A percentile compares a stretch with the other conserved stretches of the same genome.
phyloP scores from a whole-genome alignment of 345 rosid species.

The Eucalyptus fibrosa region DNA sequence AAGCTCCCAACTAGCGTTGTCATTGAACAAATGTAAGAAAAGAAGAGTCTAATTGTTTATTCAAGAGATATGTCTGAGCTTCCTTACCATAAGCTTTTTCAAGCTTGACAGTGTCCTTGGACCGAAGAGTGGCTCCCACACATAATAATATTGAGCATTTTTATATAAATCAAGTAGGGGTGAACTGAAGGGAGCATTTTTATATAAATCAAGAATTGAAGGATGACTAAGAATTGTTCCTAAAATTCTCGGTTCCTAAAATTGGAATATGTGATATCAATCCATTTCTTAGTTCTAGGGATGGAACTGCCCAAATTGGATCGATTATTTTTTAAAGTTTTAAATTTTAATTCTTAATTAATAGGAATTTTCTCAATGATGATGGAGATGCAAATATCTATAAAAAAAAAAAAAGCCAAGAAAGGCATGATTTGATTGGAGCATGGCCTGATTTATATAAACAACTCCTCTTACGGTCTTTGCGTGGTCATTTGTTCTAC shows the following conservation, averaged over 20 bases:
- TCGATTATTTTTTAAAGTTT: no score
- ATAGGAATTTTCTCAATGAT: not conserved
- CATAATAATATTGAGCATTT: no score
- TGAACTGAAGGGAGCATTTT: no score
- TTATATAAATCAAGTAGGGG: no score
- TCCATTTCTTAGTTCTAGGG: rapidly evolving
- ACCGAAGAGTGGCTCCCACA: not conserved
- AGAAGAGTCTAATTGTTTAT: not conserved
- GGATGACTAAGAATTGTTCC: no score
- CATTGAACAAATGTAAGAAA: not conserved
- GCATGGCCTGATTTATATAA: not conserved
- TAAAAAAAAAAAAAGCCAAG: no score
- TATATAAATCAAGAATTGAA: no score
- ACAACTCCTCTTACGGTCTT: not conserved
- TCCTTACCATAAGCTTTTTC: not conserved
- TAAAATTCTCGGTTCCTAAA: no score
- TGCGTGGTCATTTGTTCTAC: no score
- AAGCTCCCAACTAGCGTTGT: not conserved
- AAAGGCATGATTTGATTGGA: no score
- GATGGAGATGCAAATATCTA: not conserved
- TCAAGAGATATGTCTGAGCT: not conserved
- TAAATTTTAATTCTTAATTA: not conserved
- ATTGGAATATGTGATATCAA: rapidly evolving
- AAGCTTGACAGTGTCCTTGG: not conserved
- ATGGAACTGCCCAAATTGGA: rapidly evolving